Conservation (phyloP, 768 basidiomycete genomes). For the Steccherinum ochraceum region DNA sequence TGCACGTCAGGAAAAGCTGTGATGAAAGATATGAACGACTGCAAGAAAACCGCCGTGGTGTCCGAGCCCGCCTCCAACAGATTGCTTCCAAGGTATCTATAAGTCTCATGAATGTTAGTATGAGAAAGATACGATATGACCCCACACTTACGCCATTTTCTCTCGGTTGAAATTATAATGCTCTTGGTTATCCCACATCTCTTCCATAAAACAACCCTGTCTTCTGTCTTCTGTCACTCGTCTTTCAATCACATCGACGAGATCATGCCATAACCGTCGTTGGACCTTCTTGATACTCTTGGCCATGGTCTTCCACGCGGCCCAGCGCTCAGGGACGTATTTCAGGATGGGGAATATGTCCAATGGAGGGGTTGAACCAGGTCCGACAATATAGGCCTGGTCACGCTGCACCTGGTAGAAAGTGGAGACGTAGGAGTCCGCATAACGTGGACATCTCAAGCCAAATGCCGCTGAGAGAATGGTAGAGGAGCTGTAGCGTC, state of each 20-base stretch:
- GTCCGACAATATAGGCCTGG: slow-evolving; percentile 15
- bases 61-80: slow-evolving; percentile 1
- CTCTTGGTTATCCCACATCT: slow-evolving; percentile 17
- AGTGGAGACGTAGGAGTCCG: background rate
- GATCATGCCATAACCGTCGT: background rate
- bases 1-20: background rate
- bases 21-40: background rate
- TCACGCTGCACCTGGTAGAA: background rate
- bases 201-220: slow-evolving; percentile 24
- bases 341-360: slow-evolving; percentile 27
- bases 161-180: slow-evolving; percentile 21
- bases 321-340: slow-evolving; percentile 27
- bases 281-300: background rate
- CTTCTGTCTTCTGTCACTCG: background rate
- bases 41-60: slow-evolving; percentile 1
- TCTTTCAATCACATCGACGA: background rate
- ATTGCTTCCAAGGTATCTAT: background rate
- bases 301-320: slow-evolving; percentile 24
- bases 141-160: slow-evolving; percentile 13
- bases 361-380: slow-evolving; percentile 28
- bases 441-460: background rate
- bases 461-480: background rate
- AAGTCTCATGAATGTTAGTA: background rate
- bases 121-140: background rate
- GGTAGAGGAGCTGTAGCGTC: background rate